Percentiles rank a stretch among this genome's conserved stretches.
Conservation (phyloP, 208 protist species). For the Trypanosoma grayi region DNA sequence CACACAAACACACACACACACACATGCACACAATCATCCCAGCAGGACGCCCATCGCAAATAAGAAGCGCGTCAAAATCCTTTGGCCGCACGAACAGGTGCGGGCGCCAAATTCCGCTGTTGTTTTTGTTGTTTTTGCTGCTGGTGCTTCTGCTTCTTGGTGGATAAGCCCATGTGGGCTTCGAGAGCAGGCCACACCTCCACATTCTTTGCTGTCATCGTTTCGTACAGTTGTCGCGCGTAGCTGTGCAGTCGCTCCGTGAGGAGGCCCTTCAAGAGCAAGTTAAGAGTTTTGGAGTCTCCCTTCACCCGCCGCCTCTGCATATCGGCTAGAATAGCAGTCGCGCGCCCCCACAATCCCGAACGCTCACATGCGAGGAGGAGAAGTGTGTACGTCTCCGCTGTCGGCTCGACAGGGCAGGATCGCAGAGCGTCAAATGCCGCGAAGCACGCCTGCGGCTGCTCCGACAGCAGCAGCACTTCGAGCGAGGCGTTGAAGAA, state of each 20-base stretch:
- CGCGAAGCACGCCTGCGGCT: conserved; percentile 73
- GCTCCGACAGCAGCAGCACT: conserved; percentile 64
- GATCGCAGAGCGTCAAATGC: conserved; percentile 44
- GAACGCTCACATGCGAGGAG: conserved; percentile 79
- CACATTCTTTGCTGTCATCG: conserved; percentile 71
- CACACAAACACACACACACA: conserved; percentile 2
- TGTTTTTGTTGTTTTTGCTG: too few relatives aligned
- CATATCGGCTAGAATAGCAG: conserved; percentile 72
- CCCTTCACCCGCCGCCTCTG: conserved; percentile 67
- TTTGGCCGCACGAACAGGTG: too few relatives aligned
- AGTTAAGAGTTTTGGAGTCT: conserved; percentile 70
- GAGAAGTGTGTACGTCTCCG: conserved; percentile 80
- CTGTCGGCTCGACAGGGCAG: conserved; percentile 33
- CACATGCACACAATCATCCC: conserved; percentile 4
- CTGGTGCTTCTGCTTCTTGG: background rate
- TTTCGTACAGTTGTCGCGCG: conserved; percentile 64
- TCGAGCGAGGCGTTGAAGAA: conserved; percentile 83
- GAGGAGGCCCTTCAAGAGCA: conserved; percentile 81
- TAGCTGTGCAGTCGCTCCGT: conserved; percentile 61
- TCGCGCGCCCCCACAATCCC: conserved; percentile 61
- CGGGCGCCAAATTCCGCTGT: too few relatives aligned
- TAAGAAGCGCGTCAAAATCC: too few relatives aligned
- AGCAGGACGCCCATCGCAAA: too few relatives aligned
- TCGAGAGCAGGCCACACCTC: conserved; percentile 77
- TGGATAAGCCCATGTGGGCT: conserved; percentile 29